phyloP scores from a whole-genome alignment of 148 eudicot genomes.

The Vaccinium vitisidaea region DNA sequence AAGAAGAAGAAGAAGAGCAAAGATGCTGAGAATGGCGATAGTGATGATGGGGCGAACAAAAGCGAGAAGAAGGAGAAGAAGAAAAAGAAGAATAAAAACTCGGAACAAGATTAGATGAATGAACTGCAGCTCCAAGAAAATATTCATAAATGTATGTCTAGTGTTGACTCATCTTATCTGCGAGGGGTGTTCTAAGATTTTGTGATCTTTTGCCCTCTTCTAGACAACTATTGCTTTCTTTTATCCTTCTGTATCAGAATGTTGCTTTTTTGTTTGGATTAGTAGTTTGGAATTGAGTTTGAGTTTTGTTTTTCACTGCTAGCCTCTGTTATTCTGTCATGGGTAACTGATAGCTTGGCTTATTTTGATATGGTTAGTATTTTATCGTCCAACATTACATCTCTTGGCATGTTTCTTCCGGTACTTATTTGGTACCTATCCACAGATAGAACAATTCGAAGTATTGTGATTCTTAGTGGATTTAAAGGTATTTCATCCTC shows the following conservation, averaged over 20 bases:
- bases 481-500: not conserved
- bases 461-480: not conserved
- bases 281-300: not conserved
- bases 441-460: not conserved
- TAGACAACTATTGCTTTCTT: not conserved
- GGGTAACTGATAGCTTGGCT: not conserved
- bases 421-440: not conserved
- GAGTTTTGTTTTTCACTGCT: not conserved
- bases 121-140: not conserved
- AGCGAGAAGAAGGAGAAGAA: constrained; percentile 50
- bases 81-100: not conserved
- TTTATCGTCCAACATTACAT: not conserved
- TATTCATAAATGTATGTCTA: not conserved
- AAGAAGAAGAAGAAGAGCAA: constrained; percentile 16
- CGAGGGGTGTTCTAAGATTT: not conserved
- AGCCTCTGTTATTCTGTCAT: not conserved
- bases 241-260: constrained; percentile 3
- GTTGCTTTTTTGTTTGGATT: not conserved
- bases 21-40: constrained; percentile 14
- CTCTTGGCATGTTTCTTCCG: not conserved
- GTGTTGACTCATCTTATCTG: not conserved
- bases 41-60: constrained; percentile 31
- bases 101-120: not conserved
- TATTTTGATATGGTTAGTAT: not conserved
- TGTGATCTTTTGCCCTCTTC: constrained; percentile 8